These are phyloP conservation scores for Zymoseptoria ardabiliae DNA, from an alignment of 2,329 filamentous ascomycete genomes.

Conservation along the genomic window DNA sequence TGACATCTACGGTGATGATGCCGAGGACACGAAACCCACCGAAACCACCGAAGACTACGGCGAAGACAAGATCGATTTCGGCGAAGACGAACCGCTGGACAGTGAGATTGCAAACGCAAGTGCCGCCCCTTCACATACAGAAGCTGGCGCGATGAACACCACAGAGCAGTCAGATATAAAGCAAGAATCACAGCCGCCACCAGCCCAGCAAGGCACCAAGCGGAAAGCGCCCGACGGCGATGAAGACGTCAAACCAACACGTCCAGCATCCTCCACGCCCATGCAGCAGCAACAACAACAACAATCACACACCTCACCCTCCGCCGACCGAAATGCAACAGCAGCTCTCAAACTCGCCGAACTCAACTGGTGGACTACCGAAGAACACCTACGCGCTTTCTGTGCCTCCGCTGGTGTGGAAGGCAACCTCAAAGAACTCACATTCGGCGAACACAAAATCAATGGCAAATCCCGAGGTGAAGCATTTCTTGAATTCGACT, in stretches of 20 bases:
- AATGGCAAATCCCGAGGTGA: conserved; percentile 97
- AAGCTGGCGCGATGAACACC: background rate
- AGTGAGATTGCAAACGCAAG: background rate
- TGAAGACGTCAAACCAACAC: conserved; percentile 35
- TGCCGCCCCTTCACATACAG: background rate
- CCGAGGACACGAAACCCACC: conserved; percentile 25
- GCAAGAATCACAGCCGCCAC: conserved; percentile 20
- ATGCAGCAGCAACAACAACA: conserved; percentile 60
- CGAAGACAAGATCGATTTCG: conserved; percentile 19
- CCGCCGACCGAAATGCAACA: conserved; percentile 53
- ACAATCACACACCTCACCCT: conserved; percentile 69
- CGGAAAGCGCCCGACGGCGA: conserved; percentile 54
- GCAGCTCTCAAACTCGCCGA: conserved; percentile 80
- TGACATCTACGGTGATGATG: conserved; percentile 61
- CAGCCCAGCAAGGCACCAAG: conserved; percentile 51
- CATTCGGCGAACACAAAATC: conserved; percentile 97
- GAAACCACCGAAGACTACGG: conserved; percentile 20
- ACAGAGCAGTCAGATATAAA: conserved; percentile 6
- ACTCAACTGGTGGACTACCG: conserved; percentile 92
- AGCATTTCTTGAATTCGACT: conserved; percentile 78
- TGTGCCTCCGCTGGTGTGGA: conserved; percentile 62
- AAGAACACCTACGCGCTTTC: conserved; percentile 91
- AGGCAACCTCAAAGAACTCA: conserved; percentile 80
- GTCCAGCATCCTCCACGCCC: conserved; percentile 72
- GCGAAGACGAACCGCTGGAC: conserved; percentile 10